phyloP scores from a whole-genome alignment of 2,329 filamentous ascomycete genomes.

The Epichloe baconii region DNA sequence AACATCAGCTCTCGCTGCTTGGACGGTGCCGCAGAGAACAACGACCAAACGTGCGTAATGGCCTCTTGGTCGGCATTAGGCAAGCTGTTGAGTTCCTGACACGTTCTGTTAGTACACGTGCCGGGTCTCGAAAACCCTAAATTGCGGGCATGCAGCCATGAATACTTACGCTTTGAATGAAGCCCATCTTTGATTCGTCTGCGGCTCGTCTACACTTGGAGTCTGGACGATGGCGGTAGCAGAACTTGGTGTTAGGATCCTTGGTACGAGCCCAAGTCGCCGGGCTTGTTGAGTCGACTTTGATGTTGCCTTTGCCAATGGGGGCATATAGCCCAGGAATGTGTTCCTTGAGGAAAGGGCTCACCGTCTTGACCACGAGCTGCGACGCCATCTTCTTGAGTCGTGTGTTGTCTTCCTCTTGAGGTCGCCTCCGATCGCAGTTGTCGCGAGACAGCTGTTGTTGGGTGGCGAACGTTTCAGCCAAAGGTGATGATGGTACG shows the following conservation, averaged over 20 bases:
- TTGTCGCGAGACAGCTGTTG: conserved; percentile 26
- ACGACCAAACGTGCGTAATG: conserved; percentile 93
- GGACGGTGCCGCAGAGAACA: conserved; percentile 88
- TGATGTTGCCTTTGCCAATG: conserved; percentile 41
- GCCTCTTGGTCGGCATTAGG: conserved; percentile 81
- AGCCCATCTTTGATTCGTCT: conserved; percentile 92
- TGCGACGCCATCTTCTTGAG: conserved; percentile 48
- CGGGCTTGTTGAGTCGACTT: conserved; percentile 12
- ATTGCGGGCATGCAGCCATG: neutral
- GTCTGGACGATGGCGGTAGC: conserved; percentile 89
- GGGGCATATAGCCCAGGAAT: conserved; percentile 84
- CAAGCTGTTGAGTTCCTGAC: conserved; percentile 66
- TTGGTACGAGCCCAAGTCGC: conserved; percentile 18
- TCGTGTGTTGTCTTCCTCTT: conserved; percentile 35
- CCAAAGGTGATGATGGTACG: conserved; percentile 4
- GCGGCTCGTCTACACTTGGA: conserved; percentile 85
- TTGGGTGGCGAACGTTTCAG: conserved; percentile 3
- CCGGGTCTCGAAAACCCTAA: neutral
- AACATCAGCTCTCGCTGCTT: conserved; percentile 95
- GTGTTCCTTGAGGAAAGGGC: conserved; percentile 80
- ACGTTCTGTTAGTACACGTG: conserved; percentile 2
- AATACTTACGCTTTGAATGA: conserved; percentile 65
- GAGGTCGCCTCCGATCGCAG: conserved; percentile 37
- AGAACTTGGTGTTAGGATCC: conserved; percentile 75
- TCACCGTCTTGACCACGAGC: conserved; percentile 64